phyloP scores from a whole-genome alignment of 495 filamentous ascomycete species.

The Neurospora sp. region DNA sequence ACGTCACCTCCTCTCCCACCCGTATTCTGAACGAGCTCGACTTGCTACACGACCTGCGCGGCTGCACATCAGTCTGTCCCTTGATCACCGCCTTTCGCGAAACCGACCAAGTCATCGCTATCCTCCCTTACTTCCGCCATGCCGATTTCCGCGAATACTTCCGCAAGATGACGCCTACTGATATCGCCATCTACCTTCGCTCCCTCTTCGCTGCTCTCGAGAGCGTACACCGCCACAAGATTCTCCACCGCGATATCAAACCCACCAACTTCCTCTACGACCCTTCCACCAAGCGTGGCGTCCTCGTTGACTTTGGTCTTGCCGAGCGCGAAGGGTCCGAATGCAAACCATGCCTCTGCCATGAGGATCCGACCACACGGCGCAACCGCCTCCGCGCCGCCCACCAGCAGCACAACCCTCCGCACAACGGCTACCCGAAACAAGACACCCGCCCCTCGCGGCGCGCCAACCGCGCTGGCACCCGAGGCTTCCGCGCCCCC shows the following conservation, averaged over 20 bases:
- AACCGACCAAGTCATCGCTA: constrained; percentile 88
- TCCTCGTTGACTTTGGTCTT: constrained; percentile 92
- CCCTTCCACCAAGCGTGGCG: constrained; percentile 65
- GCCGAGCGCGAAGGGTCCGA: constrained; percentile 75
- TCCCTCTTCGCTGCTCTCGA: constrained; percentile 78
- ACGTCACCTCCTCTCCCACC: constrained; percentile 86
- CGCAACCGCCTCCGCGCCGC: constrained; percentile 30
- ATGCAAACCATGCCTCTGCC: constrained; percentile 63
- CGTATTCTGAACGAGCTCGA: constrained; percentile 97
- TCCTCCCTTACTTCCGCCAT: constrained; percentile 92
- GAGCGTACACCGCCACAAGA: constrained; percentile 70
- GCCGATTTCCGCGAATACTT: constrained; percentile 95
- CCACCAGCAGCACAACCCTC: constrained; percentile 17
- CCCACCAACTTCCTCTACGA: constrained; percentile 99
- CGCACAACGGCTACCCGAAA: constrained; percentile 66
- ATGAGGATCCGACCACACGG: constrained; percentile 34
- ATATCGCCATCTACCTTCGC: constrained; percentile 81
- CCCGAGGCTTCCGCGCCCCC: constrained; percentile 87
- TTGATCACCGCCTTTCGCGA: constrained; percentile 92
- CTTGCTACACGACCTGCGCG: constrained; percentile 80
- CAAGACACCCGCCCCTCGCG: constrained; percentile 79
- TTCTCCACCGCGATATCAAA: constrained; percentile 96
- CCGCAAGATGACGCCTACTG: constrained; percentile 67
- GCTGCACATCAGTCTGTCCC: constrained; percentile 77
- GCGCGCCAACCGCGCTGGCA: constrained; percentile 92